Conservation (phyloP, 345 rosid genomes). For the Salix viminalis region DNA sequence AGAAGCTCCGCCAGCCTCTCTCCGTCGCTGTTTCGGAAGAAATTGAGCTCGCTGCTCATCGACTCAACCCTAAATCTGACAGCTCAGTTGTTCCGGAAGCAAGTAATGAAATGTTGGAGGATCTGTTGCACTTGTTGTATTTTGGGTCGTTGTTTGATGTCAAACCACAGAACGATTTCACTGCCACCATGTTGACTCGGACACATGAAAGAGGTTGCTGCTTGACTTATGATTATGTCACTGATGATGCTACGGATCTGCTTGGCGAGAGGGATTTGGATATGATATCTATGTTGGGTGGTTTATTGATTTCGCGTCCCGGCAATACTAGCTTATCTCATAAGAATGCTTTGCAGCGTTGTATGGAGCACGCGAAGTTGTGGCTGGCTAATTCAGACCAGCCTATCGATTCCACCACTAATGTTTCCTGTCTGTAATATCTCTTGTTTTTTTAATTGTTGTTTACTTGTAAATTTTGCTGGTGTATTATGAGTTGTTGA, state of each 20-base stretch:
- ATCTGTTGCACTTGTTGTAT: conserved; percentile 72
- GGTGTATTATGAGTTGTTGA: background rate
- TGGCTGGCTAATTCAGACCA: conserved; percentile 70
- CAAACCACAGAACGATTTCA: conserved; percentile 69
- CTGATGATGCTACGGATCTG: conserved; percentile 89
- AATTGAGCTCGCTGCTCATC: conserved; percentile 42
- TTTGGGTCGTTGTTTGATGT: conserved; percentile 81
- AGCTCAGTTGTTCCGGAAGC: conserved; percentile 8
- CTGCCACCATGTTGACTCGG: conserved; percentile 73
- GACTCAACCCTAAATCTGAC: background rate
- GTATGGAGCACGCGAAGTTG: conserved; percentile 64
- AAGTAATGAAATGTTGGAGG: conserved; percentile 35
- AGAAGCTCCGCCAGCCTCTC: conserved; percentile 73
- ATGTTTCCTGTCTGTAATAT: conserved; percentile 50
- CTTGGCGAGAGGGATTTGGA: conserved; percentile 83
- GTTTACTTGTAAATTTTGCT: background rate
- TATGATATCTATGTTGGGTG: conserved; percentile 56
- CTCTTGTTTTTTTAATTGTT: background rate
- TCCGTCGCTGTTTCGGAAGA: conserved; percentile 67
- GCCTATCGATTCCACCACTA: conserved; percentile 49
- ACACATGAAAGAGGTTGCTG: conserved; percentile 89
- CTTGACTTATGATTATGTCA: conserved; percentile 80
- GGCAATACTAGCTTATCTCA: conserved; percentile 71
- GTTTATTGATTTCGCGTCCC: conserved; percentile 70
- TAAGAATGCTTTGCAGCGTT: conserved; percentile 66